Evolutionary conservation across 2,329 filamentous ascomycete species (phyloP).

Genomic region (Alternaria arborescens): DNA sequence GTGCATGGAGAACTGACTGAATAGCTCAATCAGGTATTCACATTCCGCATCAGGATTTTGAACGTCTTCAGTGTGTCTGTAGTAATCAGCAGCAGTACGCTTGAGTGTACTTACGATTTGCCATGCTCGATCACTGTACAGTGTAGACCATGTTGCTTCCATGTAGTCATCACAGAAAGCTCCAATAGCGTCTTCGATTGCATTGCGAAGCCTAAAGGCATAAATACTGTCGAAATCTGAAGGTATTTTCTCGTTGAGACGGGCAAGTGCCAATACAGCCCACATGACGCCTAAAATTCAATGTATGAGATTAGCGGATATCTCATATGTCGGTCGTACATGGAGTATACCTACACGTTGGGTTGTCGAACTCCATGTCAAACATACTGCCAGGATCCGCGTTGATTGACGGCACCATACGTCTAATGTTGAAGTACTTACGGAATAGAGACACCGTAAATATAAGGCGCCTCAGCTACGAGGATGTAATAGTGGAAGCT

Average conservation of each 20-base stretch:
- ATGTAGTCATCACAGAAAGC: neutral
- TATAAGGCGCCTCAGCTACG: neutral
- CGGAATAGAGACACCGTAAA: neutral
- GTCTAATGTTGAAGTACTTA: neutral
- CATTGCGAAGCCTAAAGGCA: neutral
- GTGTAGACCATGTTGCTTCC: neutral
- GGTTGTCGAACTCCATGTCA: neutral
- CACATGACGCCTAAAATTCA: neutral
- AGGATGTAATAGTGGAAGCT: neutral
- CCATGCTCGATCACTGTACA: neutral
- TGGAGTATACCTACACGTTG: neutral
- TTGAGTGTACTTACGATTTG: neutral
- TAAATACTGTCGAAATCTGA: neutral
- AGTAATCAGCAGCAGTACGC: neutral
- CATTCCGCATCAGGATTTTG: neutral
- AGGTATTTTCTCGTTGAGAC: conserved; percentile 3
- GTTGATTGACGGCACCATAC: neutral
- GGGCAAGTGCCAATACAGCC: neutral
- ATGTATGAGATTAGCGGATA: too few relatives aligned
- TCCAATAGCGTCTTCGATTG: neutral
- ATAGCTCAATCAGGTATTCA: neutral
- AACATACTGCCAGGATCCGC: neutral
- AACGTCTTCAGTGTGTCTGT: neutral
- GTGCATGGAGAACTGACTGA: neutral
- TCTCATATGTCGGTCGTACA: too few relatives aligned